Conservation (phyloP, 2,329 filamentous ascomycete species). For the Moelleriella libera region DNA sequence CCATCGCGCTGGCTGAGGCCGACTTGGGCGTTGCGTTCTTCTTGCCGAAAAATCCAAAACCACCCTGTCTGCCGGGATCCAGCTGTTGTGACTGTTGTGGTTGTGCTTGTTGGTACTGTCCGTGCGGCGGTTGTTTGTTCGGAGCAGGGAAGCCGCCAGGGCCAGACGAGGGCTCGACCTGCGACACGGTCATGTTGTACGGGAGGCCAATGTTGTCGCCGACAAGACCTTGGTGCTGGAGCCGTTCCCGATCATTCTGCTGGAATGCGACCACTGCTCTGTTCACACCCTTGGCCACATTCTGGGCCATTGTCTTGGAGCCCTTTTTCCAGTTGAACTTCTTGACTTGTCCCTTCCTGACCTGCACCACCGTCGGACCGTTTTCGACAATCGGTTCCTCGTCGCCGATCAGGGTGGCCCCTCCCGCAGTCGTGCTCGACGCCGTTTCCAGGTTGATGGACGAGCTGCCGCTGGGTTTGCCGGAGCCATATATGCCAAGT, state of each 20-base stretch:
- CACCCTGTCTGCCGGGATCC: constrained; percentile 30
- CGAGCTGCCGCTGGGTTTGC: constrained; percentile 31
- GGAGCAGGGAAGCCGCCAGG: constrained; percentile 15
- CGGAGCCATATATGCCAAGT: constrained; percentile 41
- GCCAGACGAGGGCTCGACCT: constrained; percentile 31
- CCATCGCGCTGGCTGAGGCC: constrained; percentile 24
- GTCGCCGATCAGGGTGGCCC: constrained; percentile 45
- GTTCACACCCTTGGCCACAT: constrained; percentile 86
- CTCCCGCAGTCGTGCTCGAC: constrained; percentile 39
- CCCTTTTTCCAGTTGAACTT: constrained; percentile 99
- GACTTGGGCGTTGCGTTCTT: constrained; percentile 38
- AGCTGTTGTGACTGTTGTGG: constrained; percentile 3
- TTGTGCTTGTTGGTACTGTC: not conserved
- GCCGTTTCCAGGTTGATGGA: constrained; percentile 36
- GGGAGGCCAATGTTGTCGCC: constrained; percentile 55
- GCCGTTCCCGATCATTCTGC: constrained; percentile 41
- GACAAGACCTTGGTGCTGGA: constrained; percentile 36
- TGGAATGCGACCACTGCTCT: constrained; percentile 70
- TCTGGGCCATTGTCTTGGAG: constrained; percentile 84
- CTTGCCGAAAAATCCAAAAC: constrained; percentile 60
- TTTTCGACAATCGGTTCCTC: constrained; percentile 55
- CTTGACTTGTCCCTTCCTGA: constrained; percentile 83
- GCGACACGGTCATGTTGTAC: constrained; percentile 52
- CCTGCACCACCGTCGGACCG: constrained; percentile 88
- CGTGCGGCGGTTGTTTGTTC: constrained; percentile 7